Percentiles rank a stretch among this genome's conserved stretches.
phyloP scores from a whole-genome alignment of 768 basidiomycete species.

The Grammothele lineata region DNA sequence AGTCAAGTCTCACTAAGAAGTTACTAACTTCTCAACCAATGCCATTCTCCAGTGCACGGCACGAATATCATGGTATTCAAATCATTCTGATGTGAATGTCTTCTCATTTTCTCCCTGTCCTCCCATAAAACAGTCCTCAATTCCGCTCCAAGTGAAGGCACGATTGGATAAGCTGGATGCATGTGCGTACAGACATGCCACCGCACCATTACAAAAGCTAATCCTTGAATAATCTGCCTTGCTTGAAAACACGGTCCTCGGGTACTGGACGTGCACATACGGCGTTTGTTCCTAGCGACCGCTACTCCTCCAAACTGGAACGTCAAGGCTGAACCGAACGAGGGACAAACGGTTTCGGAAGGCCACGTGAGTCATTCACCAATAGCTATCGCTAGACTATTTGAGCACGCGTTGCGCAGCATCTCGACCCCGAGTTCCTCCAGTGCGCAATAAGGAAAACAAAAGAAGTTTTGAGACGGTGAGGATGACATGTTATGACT shows the following conservation, averaged over 20 bases:
- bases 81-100: conserved; percentile 34
- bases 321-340: conserved; percentile 16
- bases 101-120: background rate
- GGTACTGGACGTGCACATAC: too few relatives aligned
- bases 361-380: conserved; percentile 30
- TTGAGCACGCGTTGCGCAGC: too few relatives aligned
- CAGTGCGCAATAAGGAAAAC: conserved; percentile 57
- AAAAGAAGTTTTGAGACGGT: conserved; percentile 47
- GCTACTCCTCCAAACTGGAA: conserved; percentile 48
- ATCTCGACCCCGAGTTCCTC: conserved; percentile 37
- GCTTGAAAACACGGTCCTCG: too few relatives aligned
- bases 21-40: too few relatives aligned
- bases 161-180: conserved; percentile 39
- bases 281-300: too few relatives aligned
- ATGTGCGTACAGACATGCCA: conserved; percentile 35
- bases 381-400: background rate
- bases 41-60: conserved; percentile 38
- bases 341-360: conserved; percentile 37
- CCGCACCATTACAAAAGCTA: too few relatives aligned
- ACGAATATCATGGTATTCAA: conserved; percentile 54
- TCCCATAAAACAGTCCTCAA: conserved; percentile 29
- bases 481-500: too few relatives aligned
- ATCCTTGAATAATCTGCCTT: too few relatives aligned
- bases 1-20: background rate
- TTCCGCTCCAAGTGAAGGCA: conserved; percentile 43